phyloP scores from a whole-genome alignment of 768 basidiomycete genomes.

The Phanerodontia chrysosporium region DNA sequence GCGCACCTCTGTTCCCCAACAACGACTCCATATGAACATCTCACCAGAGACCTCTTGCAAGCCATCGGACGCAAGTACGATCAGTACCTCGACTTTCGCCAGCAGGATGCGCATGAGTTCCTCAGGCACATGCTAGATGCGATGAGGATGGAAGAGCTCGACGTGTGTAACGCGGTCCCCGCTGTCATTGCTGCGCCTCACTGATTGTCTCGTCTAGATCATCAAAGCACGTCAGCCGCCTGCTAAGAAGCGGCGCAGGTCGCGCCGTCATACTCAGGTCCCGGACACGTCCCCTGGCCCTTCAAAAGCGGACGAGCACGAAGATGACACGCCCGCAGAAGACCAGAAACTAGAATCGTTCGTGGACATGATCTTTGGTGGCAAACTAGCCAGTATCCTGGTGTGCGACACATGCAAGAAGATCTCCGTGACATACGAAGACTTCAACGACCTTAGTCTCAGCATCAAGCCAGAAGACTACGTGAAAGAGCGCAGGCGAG shows the following conservation, averaged over 20 bases:
- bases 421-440: slow-evolving; percentile 88
- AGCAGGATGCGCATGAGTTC: slow-evolving; percentile 96
- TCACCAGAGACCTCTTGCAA: slow-evolving; percentile 52
- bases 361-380: slow-evolving; percentile 88
- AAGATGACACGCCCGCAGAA: slow-evolving; percentile 17
- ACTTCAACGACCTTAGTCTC: slow-evolving; percentile 90
- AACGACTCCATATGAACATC: not conserved
- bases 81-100: slow-evolving; percentile 91
- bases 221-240: slow-evolving; percentile 67
- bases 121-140: slow-evolving; percentile 85
- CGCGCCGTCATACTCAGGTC: not conserved
- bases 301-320: slow-evolving; percentile 15
- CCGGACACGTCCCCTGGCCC: not conserved
- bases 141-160: slow-evolving; percentile 92
- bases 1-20: slow-evolving; percentile 24
- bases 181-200: not conserved
- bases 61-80: slow-evolving; percentile 82
- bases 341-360: slow-evolving; percentile 62
- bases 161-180: slow-evolving; percentile 44
- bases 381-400: slow-evolving; percentile 83
- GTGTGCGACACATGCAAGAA: slow-evolving; percentile 94
- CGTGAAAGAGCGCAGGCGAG: slow-evolving; percentile 66
- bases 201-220: slow-evolving; percentile 43
- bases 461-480: slow-evolving; percentile 85
- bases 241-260: slow-evolving; percentile 32